These are phyloP conservation scores for Aspergillus terreus DNA, from an alignment of 2,329 filamentous ascomycete species.

Conservation along the genomic window DNA sequence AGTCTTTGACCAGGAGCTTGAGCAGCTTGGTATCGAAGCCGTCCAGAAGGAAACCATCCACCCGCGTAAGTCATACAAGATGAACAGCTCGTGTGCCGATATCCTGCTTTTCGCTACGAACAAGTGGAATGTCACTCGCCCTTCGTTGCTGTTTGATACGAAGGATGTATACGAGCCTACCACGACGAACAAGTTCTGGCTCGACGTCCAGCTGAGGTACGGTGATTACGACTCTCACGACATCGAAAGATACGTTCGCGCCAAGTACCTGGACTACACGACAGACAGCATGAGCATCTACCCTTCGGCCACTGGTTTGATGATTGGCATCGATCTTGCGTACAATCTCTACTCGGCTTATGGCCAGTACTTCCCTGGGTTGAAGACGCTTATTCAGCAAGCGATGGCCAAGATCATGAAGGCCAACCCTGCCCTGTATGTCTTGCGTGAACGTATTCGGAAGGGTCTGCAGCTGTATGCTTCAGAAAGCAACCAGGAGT, in stretches of 20 bases:
- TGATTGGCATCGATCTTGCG: constrained; percentile 95
- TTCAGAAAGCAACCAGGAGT: constrained; percentile 98
- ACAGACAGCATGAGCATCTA: constrained; percentile 99
- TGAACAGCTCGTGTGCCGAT: constrained; percentile 99
- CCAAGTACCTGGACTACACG: constrained; percentile 98
- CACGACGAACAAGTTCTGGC: constrained; percentile 98
- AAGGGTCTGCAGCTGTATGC: constrained; percentile 98
- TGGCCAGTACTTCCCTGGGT: constrained; percentile 95
- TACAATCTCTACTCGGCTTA: constrained; percentile 99
- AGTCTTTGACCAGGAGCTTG: constrained; percentile 95
- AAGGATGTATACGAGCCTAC: constrained; percentile 93
- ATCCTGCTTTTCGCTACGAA: constrained; percentile 95
- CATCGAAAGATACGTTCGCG: constrained; percentile 94
- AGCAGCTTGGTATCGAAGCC: constrained; percentile 92
- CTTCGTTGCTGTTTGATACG: constrained; percentile 89
- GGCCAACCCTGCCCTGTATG: constrained; percentile 93
- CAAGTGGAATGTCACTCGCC: constrained; percentile 97
- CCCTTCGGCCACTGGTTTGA: constrained; percentile 90
- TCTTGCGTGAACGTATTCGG: constrained; percentile 92
- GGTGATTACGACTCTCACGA: constrained; percentile 99
- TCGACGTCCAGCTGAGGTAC: constrained; percentile 94
- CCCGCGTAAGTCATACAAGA: constrained; percentile 99
- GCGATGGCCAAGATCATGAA: constrained; percentile 99
- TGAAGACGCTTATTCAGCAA: constrained; percentile 93
- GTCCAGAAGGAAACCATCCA: constrained; percentile 99